Evolutionary conservation across 306 rosid genomes (phyloP), one percentile per base, ranked within the genome.

Genomic region (Medicago lupulina): DNA sequence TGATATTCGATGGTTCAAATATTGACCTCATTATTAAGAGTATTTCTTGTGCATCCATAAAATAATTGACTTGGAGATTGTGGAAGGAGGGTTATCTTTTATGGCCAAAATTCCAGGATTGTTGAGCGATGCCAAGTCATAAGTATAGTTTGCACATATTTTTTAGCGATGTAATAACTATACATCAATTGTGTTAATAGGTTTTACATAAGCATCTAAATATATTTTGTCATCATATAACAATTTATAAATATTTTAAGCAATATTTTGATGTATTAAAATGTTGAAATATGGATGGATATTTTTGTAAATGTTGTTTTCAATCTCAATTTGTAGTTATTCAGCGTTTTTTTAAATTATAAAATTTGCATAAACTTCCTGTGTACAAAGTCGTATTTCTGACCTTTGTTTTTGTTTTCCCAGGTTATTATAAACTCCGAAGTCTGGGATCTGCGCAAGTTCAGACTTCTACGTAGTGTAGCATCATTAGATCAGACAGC

Each of bases 371-470:
- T n/a, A 36, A 61, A 9, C 36, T 53, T 49, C 53, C 4, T 19
- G 47, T 59, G 74, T 61, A 6, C 46, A 7, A 16, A 54, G 76
- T 61, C 17, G 60, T 68, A 2, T 66, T 49, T 68, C 63, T 76
- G 11, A 79, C 77, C 65, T 62, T 58, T 41, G 19, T 39, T 34
- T 57, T 75, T 31, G 44, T 38, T 46, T 71, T 69, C 5, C 55
- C 82, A 96, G 99, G 97, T 92, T 49, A 96, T 96, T 80, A 92
- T 96, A 82, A 96, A 96, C 85, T 96, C 98, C 0, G 99, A 96
- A 86, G 99, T 96, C 65, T 96, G 99, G 99, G 99, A 46, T 46
- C 86, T 91, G 57, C 92, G 99, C 65, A 96, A 92, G 80, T 89
- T 86, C 51, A 88, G 96, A 76, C 90, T 96, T 73, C 86, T 92